Conservation (phyloP, 2,329 filamentous ascomycete genomes). For the Trichoderma sp. region DNA sequence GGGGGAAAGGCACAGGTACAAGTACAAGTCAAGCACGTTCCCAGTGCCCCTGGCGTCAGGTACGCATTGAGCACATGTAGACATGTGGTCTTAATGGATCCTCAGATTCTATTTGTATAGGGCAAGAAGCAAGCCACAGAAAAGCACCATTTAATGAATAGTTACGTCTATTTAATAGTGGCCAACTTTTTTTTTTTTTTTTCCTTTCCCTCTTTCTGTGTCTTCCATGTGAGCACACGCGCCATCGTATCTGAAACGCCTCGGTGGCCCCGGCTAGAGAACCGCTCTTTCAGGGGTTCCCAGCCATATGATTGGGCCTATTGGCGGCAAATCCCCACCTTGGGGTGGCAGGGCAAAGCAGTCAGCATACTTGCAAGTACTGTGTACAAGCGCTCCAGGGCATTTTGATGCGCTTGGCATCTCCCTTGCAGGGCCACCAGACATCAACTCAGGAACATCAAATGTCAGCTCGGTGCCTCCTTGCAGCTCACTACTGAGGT, state of each 20-base stretch:
- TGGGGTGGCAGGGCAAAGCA: neutral
- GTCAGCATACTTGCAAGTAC: slow-evolving; percentile 1
- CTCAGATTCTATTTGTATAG: neutral
- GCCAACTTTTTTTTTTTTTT: neutral
- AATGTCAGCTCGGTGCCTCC: neutral
- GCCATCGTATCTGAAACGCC: slow-evolving; percentile 28
- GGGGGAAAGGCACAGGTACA: neutral
- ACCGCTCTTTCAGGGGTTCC: slow-evolving; percentile 21
- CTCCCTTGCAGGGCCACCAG: slow-evolving; percentile 5
- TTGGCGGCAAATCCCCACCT: neutral
- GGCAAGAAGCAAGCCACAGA: neutral
- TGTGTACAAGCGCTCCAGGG: neutral
- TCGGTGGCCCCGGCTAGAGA: slow-evolving; percentile 22
- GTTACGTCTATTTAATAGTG: neutral
- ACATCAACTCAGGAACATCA: neutral
- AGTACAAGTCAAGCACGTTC: neutral
- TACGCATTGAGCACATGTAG: neutral
- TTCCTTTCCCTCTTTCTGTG: neutral
- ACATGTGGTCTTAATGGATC: neutral
- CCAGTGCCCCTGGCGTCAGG: slow-evolving; percentile 8
- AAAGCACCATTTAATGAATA: neutral
- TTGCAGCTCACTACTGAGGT: neutral
- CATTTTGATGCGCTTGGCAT: neutral
- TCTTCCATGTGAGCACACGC: slow-evolving; percentile 2
- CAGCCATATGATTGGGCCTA: slow-evolving; percentile 1